A percentile compares a stretch with the other conserved stretches of the same genome.
Evolutionary conservation across 768 basidiomycete species (phyloP).

Genomic region (Scleroderma bovista): DNA sequence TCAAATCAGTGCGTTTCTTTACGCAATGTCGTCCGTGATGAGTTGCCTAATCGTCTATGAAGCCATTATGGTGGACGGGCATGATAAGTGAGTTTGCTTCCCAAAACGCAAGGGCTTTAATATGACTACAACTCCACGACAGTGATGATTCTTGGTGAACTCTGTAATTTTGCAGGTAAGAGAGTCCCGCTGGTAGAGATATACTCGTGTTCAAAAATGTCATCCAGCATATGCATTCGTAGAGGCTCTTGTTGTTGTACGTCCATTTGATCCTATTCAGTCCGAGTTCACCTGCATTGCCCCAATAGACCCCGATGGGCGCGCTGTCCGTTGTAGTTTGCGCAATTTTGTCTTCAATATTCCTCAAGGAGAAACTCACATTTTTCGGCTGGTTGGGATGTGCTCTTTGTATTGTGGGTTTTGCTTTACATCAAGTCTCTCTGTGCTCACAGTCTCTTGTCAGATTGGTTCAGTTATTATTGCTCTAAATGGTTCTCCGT

Average conservation of each 20-base stretch:
- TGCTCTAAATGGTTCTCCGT: constrained; percentile 70
- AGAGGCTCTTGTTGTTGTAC: constrained; percentile 86
- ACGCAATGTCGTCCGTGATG: not conserved
- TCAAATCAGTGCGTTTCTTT: constrained; percentile 72
- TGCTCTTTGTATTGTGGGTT: constrained; percentile 77
- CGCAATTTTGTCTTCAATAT: constrained; percentile 87
- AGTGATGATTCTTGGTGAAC: constrained; percentile 91
- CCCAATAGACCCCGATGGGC: constrained; percentile 78
- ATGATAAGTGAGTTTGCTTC: constrained; percentile 66
- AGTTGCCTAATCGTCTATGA: constrained; percentile 8
- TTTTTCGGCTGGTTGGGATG: constrained; percentile 99
- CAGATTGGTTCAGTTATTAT: constrained; percentile 86
- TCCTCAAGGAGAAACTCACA: constrained; percentile 87
- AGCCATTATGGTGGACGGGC: constrained; percentile 91
- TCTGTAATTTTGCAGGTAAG: constrained; percentile 82
- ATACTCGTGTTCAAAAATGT: constrained; percentile 9
- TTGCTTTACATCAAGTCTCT: not conserved
- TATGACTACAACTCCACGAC: not conserved
- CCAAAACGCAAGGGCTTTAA: no score
- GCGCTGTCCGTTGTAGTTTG: constrained; percentile 95
- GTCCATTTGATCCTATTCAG: constrained; percentile 21
- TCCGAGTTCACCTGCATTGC: constrained; percentile 3
- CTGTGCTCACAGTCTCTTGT: not conserved
- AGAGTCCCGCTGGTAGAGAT: constrained; percentile 10
- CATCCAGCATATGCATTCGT: constrained; percentile 77